Evolutionary conservation across 202 grass and related monocot genomes (phyloP), one percentile per base, ranked within the genome.

Genomic region (Panicum virgatum): DNA sequence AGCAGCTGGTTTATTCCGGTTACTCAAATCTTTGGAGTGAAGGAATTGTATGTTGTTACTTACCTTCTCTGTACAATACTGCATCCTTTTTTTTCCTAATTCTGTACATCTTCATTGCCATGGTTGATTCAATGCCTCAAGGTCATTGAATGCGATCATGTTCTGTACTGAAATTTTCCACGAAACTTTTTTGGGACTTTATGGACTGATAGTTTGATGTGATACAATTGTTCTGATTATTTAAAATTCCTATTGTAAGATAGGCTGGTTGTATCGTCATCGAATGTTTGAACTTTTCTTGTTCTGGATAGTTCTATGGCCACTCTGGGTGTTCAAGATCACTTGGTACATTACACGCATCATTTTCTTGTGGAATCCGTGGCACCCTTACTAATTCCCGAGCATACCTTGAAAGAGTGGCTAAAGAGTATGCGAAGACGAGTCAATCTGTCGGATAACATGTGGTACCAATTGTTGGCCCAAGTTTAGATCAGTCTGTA

Each of bases 11-110:
- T 86, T 99, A 78, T 99, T 99, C 81, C 89, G 97, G 58, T 72
- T 99, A 70, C 91, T 99, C 38, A 99, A 99, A 73, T 92, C 97
- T 15, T 89, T 99, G 96, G 96, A 98, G 83, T 96, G 76, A 95
- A 68, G 82, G 78, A 69, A 52, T 77, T 75, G 84, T 91, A 89
- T 66, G 82, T 83, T 86, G 50, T 72, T 81, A 75, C 81, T 75
- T 75, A 69, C 63, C 48, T 80, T 91, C 72, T 82, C 42, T 86
- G 79, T 82, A 79, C 72, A 66, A 78, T 57, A 78, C n/a, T 74
- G 12, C 48, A 59, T 68, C 71, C 18, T 54, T 86, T n/a, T n/a
- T n/a, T 87, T 64, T 48, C 69, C 58, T 59, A 39, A 53, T 37
- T 77, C 12, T 86, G 77, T 84, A 77, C 69, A 83, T 89, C 42